Evolutionary conservation across 345 rosid species (phyloP).

Genomic region (Eucalyptus victrix): DNA sequence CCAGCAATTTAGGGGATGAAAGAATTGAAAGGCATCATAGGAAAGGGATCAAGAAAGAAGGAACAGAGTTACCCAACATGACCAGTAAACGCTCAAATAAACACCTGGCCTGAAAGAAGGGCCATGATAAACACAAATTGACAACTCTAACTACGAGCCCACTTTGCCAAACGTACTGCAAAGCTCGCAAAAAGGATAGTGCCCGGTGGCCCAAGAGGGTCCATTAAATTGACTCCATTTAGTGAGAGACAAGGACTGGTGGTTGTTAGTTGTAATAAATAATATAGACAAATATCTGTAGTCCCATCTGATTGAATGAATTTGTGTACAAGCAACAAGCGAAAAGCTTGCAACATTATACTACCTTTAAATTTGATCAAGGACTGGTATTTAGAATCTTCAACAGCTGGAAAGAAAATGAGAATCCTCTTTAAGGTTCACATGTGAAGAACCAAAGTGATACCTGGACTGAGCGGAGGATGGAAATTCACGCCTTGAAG

Average conservation of each 20-base stretch:
- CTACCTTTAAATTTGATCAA: not conserved
- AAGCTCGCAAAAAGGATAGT: not conserved
- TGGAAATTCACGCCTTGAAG: constrained; percentile 59
- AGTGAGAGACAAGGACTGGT: not conserved
- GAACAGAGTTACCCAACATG: not conserved
- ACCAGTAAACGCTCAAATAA: not conserved
- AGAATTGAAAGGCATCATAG: not conserved
- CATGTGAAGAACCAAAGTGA: not conserved
- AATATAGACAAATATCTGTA: not conserved
- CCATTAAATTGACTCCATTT: not conserved
- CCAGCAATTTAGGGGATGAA: not conserved
- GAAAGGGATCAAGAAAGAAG: not conserved
- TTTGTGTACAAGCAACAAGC: not conserved
- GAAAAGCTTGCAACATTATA: not conserved
- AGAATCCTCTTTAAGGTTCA: not conserved
- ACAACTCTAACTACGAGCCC: not conserved
- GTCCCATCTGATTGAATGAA: not conserved
- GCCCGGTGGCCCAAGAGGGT: not conserved
- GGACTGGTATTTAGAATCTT: not conserved
- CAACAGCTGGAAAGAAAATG: not conserved
- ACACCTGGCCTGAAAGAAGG: not conserved
- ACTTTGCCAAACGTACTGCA: not conserved
- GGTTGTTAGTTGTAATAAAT: not conserved
- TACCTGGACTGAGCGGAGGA: constrained; percentile 48
- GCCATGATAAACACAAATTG: not conserved